These are phyloP conservation scores for Quaeritorhiza haematococci DNA, from an alignment of 371 early-diverging fungal genomes.

Conservation along the genomic window DNA sequence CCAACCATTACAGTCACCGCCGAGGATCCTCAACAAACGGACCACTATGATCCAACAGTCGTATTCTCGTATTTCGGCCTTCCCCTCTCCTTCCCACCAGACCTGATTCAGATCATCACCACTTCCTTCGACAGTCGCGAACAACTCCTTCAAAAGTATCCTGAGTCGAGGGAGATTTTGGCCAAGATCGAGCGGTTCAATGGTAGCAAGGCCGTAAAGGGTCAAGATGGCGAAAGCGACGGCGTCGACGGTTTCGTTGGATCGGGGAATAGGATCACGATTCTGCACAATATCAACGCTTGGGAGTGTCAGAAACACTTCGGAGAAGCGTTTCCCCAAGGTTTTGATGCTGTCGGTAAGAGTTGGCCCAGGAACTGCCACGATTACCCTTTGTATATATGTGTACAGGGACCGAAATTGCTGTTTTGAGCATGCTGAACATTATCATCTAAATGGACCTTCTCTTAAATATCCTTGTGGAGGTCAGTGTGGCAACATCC, in stretches of 20 bases:
- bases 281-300: conserved; percentile 42
- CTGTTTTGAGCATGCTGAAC: too few relatives aligned
- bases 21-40: too few relatives aligned
- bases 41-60: too few relatives aligned
- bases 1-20: too few relatives aligned
- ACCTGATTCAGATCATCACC: too few relatives aligned
- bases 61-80: too few relatives aligned
- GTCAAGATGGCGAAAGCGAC: background rate
- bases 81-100: too few relatives aligned
- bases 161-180: conserved; percentile 33
- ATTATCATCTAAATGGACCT: too few relatives aligned
- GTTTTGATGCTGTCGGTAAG: conserved; percentile 17
- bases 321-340: background rate
- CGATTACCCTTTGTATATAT: too few relatives aligned
- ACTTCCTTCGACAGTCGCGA: conserved; percentile 42
- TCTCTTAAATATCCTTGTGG: background rate
- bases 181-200: conserved; percentile 5
- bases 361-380: too few relatives aligned
- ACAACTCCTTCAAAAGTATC: conserved; percentile 38
- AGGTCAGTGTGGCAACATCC: conserved; percentile 47
- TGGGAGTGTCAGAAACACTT: conserved; percentile 35
- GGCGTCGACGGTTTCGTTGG: background rate
- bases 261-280: conserved; percentile 11
- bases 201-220: background rate
- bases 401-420: too few relatives aligned